Conservation (phyloP, 163 green algal genomes). For the Scenedesmus sp. region DNA sequence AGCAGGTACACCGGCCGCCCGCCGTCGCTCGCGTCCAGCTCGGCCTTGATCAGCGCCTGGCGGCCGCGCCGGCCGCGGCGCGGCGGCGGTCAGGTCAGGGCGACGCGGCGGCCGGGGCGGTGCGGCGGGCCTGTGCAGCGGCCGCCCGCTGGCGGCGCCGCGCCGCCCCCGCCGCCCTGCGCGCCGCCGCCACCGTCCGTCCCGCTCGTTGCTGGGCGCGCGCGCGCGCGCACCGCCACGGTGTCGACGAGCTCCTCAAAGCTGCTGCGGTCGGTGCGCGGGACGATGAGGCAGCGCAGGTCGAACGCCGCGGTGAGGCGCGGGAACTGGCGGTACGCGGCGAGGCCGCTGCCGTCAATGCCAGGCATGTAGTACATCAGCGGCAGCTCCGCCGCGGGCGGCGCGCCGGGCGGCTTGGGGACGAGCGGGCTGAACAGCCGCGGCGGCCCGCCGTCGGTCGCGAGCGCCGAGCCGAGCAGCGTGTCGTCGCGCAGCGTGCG, state of each 20-base stretch:
- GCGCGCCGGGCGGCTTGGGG: conserved; percentile 19
- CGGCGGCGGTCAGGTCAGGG: no score
- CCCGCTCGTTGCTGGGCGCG: no score
- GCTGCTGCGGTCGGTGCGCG: conserved; percentile 64
- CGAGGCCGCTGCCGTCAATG: conserved; percentile 89
- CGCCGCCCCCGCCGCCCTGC: no score
- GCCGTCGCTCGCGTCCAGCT: conserved; percentile 52
- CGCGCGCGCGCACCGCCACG: conserved; percentile 52
- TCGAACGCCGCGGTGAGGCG: conserved; percentile 75
- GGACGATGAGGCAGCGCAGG: conserved; percentile 76
- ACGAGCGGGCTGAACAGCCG: conserved; percentile 38
- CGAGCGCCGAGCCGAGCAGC: conserved; percentile 29
- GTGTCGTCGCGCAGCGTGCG: conserved; percentile 28
- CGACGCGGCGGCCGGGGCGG: no score
- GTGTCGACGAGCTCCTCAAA: conserved; percentile 73
- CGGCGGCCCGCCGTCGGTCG: conserved; percentile 34
- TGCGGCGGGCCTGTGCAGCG: no score
- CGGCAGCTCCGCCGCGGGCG: conserved; percentile 51
- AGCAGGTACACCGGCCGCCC: conserved; percentile 87
- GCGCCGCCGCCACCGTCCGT: no score
- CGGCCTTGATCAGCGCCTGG: conserved; percentile 42
- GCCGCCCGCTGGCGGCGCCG: no score
- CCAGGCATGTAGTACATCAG: conserved; percentile 80
- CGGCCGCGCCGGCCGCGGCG: no score
- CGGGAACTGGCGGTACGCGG: conserved; percentile 84